These are phyloP conservation scores for Mycosarcoma mackinlayi DNA, from an alignment of 1,284 basidiomycete genomes.

Conservation along the genomic window DNA sequence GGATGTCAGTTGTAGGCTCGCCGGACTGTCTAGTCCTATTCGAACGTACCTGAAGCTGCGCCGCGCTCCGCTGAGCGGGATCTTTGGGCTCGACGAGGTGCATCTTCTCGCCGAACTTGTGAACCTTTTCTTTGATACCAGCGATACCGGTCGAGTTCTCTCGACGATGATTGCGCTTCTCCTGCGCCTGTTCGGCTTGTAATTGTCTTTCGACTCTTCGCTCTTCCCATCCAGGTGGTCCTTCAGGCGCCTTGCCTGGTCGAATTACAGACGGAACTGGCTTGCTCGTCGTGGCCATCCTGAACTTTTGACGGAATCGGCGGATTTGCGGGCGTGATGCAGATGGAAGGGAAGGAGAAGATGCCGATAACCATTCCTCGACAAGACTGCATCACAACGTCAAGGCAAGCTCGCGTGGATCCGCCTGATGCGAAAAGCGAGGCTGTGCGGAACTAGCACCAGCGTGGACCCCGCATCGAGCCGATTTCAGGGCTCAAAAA, in stretches of 20 bases:
- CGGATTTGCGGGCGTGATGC: not conserved
- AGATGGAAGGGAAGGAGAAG: not conserved
- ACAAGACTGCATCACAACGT: not conserved
- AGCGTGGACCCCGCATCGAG: conserved; percentile 1
- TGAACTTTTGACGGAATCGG: not conserved
- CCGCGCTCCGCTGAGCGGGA: conserved; percentile 33
- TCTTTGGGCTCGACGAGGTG: conserved; percentile 54
- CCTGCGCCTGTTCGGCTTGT: conserved; percentile 23
- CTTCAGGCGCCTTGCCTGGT: conserved; percentile 49
- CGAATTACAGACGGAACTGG: conserved; percentile 47
- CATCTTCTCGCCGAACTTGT: conserved; percentile 57
- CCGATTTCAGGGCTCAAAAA: not conserved
- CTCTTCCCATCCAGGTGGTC: conserved; percentile 58
- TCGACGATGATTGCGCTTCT: conserved; percentile 35
- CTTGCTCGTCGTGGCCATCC: conserved; percentile 15
- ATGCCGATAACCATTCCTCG: too few species aligned
- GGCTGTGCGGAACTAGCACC: not conserved
- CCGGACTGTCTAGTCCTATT: too few species aligned
- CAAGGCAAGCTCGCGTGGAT: not conserved
- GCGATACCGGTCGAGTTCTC: conserved; percentile 34
- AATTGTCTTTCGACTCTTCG: conserved; percentile 38
- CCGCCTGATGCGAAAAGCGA: not conserved
- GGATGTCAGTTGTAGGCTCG: too few species aligned
- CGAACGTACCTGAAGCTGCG: conserved; percentile 48
- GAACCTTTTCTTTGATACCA: conserved; percentile 52